phyloP scores from a whole-genome alignment of 1,284 basidiomycete genomes.

The Apiotrichum brassicae region DNA sequence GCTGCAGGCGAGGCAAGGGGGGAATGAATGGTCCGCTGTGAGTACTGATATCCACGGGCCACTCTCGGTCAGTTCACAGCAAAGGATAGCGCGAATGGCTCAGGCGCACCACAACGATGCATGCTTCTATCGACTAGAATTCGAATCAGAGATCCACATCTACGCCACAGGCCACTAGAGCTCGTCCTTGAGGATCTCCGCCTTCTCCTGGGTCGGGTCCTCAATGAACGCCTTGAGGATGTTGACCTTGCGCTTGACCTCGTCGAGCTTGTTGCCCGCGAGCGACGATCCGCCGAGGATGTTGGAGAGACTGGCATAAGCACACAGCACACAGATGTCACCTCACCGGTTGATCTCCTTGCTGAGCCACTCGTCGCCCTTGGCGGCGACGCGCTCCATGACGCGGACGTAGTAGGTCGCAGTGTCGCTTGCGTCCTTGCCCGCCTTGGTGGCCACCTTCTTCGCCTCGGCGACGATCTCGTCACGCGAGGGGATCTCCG shows the following conservation, averaged over 20 bases:
- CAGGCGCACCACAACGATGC: too few relatives aligned
- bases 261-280: conserved; percentile 74
- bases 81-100: too few relatives aligned
- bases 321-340: not conserved
- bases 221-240: conserved; percentile 67
- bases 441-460: conserved; percentile 19
- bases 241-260: conserved; percentile 88
- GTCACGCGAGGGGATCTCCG: conserved; percentile 51
- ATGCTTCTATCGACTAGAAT: too few relatives aligned
- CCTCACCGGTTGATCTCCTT: conserved; percentile 79
- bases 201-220: conserved; percentile 10
- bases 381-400: conserved; percentile 78
- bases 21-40: too few relatives aligned
- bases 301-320: conserved; percentile 33
- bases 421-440: conserved; percentile 44
- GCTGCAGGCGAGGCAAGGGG: too few relatives aligned
- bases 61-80: too few relatives aligned
- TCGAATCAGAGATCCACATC: too few relatives aligned
- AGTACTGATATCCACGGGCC: too few relatives aligned
- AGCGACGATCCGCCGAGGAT: conserved; percentile 50
- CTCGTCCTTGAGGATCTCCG: conserved; percentile 29
- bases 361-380: conserved; percentile 68
- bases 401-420: conserved; percentile 82
- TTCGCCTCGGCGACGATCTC: conserved; percentile 56
- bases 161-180: too few relatives aligned